phyloP scores from a whole-genome alignment of 2,329 filamentous ascomycete genomes.

The Aspergillus latus region DNA sequence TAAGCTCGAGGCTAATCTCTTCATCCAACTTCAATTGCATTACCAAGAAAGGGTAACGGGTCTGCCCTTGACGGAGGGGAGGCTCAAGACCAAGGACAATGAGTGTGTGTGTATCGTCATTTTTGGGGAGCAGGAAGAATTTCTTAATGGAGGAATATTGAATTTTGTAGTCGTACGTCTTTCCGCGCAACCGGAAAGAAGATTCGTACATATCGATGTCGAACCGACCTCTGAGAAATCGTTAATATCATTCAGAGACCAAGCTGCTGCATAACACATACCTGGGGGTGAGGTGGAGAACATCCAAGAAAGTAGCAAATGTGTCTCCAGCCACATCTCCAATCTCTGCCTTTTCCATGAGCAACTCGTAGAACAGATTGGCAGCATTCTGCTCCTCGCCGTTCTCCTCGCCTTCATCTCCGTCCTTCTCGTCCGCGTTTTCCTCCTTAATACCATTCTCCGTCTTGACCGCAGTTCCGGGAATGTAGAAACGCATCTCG shows the following conservation, averaged over 20 bases:
- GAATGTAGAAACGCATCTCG: slow-evolving; percentile 99
- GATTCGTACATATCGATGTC: slow-evolving; percentile 99
- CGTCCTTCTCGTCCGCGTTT: slow-evolving; percentile 60
- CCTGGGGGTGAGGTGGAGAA: slow-evolving; percentile 94
- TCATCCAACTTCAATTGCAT: slow-evolving; percentile 99
- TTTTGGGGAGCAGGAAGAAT: slow-evolving; percentile 97
- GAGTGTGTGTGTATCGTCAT: slow-evolving; percentile 95
- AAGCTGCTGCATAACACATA: slow-evolving; percentile 38
- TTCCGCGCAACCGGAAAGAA: slow-evolving; percentile 93
- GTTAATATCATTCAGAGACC: slow-evolving; percentile 21
- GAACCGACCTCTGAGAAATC: slow-evolving; percentile 77
- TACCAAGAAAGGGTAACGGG: slow-evolving; percentile 94
- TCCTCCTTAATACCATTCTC: slow-evolving; percentile 64
- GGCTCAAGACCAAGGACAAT: slow-evolving; percentile 93
- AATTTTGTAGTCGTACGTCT: slow-evolving; percentile 99
- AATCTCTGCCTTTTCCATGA: slow-evolving; percentile 98
- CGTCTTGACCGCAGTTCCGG: slow-evolving; percentile 75
- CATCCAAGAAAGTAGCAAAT: slow-evolving; percentile 94
- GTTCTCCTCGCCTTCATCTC: slow-evolving; percentile 60
- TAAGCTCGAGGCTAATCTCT: slow-evolving; percentile 92
- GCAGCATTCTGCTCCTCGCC: slow-evolving; percentile 89
- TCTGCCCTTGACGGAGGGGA: slow-evolving; percentile 93
- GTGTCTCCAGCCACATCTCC: slow-evolving; percentile 98
- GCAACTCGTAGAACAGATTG: slow-evolving; percentile 94
- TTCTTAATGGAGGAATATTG: slow-evolving; percentile 98